Evolutionary conservation across 2,329 filamentous ascomycete species (phyloP), one percentile per base, ranked within the genome.

Genomic region (Xylariaceae sp.): DNA sequence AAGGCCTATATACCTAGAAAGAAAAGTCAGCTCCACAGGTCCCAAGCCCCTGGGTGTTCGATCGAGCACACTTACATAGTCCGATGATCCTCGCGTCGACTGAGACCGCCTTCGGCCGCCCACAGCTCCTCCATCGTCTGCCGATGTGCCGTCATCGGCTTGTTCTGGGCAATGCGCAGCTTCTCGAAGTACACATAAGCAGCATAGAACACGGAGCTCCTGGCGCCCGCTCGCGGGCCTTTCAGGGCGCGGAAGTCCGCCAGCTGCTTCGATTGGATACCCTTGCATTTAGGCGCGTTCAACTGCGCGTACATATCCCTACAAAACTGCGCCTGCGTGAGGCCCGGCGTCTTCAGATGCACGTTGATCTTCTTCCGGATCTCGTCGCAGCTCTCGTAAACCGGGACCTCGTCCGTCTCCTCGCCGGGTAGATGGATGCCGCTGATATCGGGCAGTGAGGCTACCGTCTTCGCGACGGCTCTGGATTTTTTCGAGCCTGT

Each of bases 181-280:
- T 84, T 84, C 70, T 85, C 80, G 60, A 85, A 84, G 64, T 76
- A 82, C 22, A 81, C 74, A 65, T 84, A 84, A 0, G 72, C 73
- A 8, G 73, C 74, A 60, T 84, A 83, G 61, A 76, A 84, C 2
- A 78, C 67, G 7, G 59, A 57, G 44, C 67, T 75, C 1, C 70
- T 75, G 37, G 75, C 76, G 0, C 81, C 80, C 1, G 68, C 65
- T 15, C 62, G 67, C 0, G 76, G 56, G 0, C 80, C 80, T 47
- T 75, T 77, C 65, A 77, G 76, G 13, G 61, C 63, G 36, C 78
- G 71, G 65, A 84, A 84, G 16, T 70, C 65, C 18, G 68, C 69
- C 13, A 84, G 70, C 54, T 76, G 71, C 46, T 70, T 70, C n/a
- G 71, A 65, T 57, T 68, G 64, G 58, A 70, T 66, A 10, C 29